Evolutionary conservation across 2,329 filamentous ascomycete genomes (phyloP).

Genomic region (Rosellinia necatrix): DNA sequence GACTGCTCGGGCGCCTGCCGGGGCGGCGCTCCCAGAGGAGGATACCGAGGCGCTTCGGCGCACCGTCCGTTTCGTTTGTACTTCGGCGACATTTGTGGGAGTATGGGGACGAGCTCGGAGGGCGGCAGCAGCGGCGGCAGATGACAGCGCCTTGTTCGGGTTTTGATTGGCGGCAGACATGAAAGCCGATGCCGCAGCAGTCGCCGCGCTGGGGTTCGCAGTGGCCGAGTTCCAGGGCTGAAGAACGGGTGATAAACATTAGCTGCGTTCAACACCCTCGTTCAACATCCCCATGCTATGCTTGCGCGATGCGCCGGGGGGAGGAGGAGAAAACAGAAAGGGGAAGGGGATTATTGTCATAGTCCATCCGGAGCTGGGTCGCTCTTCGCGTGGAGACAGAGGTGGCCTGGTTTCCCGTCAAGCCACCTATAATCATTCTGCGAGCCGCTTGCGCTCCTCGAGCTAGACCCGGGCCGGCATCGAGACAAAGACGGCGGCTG

Average conservation of each 20-base stretch:
- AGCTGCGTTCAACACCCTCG: conserved; percentile 20
- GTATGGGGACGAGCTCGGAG: conserved; percentile 77
- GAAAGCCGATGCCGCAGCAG: conserved; percentile 82
- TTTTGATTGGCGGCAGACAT: conserved; percentile 62
- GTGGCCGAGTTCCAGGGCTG: conserved; percentile 68
- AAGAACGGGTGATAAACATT: conserved; percentile 22
- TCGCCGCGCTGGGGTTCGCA: conserved; percentile 73
- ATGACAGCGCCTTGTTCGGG: conserved; percentile 71
- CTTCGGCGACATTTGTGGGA: conserved; percentile 77
- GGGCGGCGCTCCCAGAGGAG: conserved; percentile 60
- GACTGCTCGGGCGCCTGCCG: conserved; percentile 46
- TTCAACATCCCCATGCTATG: conserved; percentile 5
- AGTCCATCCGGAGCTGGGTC: conserved; percentile 13
- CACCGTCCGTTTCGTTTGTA: conserved; percentile 84
- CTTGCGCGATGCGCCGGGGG: background rate
- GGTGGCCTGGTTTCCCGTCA: too few species aligned
- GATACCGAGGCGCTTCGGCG: conserved; percentile 74
- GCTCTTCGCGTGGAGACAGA: background rate
- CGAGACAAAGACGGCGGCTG: conserved; percentile 1
- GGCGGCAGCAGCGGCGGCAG: conserved; percentile 84
- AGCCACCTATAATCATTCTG: background rate
- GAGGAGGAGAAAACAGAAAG: background rate
- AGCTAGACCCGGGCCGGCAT: background rate
- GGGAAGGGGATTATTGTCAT: conserved; percentile 18
- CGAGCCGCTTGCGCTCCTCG: background rate